Base-by-base conservation (phyloP, 208 protist species). In the Crithidia brevicula region DNA sequence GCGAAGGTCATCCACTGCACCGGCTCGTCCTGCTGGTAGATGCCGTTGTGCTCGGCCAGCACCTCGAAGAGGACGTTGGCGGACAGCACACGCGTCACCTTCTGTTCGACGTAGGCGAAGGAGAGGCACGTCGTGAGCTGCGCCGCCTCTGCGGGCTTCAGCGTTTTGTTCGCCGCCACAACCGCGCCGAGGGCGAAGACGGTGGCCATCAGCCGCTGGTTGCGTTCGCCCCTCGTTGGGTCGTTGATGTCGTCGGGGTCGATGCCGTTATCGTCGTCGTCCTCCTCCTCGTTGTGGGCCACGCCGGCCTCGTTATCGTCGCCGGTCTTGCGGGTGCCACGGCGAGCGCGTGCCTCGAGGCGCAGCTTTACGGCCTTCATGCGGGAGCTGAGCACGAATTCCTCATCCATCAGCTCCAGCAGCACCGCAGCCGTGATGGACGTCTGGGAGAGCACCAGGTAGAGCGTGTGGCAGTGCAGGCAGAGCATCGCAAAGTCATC, bases 201-300 rank as follows among this genome's bases (percentile, higher is more conserved):
- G 22, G 83, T 85, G 11, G 91, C 88, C 36, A 82, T 87, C 25
- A 94, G 67, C 4, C 83, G 79, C 65, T 96, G 91, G 66, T 96
- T 96, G 50, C 91, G 88, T 79, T 96, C 91, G 23, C 91, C 88
- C 57, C 83, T 84, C 1, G 91, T 96, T 3, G 91, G 86, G 71
- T 96, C 91, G 69, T 83, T 92, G 54, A 96, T 86, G 33, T 89
- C 88, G 59, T 96, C 91, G 0, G 88, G 84, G 67, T 96, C 91
- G 58, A 96, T 77, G 18, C 77, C 75, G 53, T 83, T 76, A 27
- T 81, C 75, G 11, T 80, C 72, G 27, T 88, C 79, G 7, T 80
- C 76, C 49, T 68, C 72, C 27, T 75, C 71, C 28, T 46, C 63
- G n/a, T 72, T 59, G 20, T 50, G n/a, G n/a, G n/a, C n/a, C n/a